A percentile compares a stretch with the other conserved stretches of the same genome.
phyloP scores from a whole-genome alignment of 1,284 basidiomycete species.

The Austroboletus niveus region DNA sequence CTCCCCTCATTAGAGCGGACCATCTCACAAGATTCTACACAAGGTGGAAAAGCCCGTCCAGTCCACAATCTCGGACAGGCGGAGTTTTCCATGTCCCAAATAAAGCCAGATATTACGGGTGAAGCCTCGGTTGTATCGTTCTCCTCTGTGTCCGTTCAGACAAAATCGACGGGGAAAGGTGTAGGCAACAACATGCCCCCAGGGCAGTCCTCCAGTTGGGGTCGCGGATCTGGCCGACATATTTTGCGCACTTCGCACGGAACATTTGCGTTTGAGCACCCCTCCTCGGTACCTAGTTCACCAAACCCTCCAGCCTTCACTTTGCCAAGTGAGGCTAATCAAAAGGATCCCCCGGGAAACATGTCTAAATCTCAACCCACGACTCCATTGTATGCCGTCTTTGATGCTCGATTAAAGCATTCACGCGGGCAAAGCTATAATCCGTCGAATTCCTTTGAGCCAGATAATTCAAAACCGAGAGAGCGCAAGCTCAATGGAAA shows the following conservation, averaged over 20 bases:
- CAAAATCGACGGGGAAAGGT: constrained; percentile 31
- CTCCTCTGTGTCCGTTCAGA: constrained; percentile 33
- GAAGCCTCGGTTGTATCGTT: constrained; percentile 32
- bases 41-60: constrained; percentile 14
- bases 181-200: constrained; percentile 7
- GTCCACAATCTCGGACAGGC: constrained; percentile 8
- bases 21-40: constrained; percentile 25
- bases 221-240: constrained; percentile 30
- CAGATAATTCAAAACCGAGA: constrained; percentile 2
- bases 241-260: constrained; percentile 33
- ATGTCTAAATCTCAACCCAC: constrained; percentile 6
- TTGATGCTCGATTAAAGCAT: constrained; percentile 21
- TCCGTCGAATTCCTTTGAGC: constrained; percentile 7
- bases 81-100: constrained; percentile 22
- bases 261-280: constrained; percentile 42
- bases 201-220: constrained; percentile 35
- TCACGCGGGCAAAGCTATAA: constrained; percentile 22
- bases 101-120: constrained; percentile 24
- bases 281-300: constrained; percentile 39
- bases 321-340: constrained; percentile 18
- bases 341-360: constrained; percentile 3
- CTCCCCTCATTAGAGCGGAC: constrained; percentile 25
- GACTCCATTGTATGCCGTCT: constrained; percentile 8
- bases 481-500: constrained; percentile 40
- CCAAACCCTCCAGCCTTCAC: constrained; percentile 25